These are phyloP conservation scores for Fonsecaea erecta DNA, from an alignment of 2,329 filamentous ascomycete genomes.

Conservation along the genomic window DNA sequence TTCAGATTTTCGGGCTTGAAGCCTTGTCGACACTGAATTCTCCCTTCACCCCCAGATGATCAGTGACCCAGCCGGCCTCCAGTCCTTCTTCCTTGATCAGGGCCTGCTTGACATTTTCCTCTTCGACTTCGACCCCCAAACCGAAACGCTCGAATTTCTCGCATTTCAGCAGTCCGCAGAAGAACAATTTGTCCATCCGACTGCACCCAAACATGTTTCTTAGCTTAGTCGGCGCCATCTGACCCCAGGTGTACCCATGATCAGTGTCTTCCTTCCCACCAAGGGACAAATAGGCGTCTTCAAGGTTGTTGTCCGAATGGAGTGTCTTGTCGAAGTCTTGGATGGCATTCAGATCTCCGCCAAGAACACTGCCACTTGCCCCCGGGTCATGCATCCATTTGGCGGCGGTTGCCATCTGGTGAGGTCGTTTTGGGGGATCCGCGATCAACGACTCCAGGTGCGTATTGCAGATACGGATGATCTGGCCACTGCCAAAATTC, in stretches of 20 bases:
- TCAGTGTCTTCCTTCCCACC: conserved; percentile 58
- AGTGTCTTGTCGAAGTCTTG: conserved; percentile 58
- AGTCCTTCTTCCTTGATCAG: conserved; percentile 33
- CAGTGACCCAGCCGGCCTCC: conserved; percentile 37
- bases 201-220: conserved; percentile 55
- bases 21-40: conserved; percentile 29
- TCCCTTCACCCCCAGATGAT: conserved; percentile 36
- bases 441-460: conserved; percentile 62
- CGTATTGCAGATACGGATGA: conserved; percentile 59
- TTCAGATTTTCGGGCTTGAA: conserved; percentile 17
- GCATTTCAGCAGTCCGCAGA: conserved; percentile 55
- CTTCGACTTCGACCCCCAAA: conserved; percentile 48
- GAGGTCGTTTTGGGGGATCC: conserved; percentile 55
- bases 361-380: conserved; percentile 49
- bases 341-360: conserved; percentile 65
- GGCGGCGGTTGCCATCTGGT: conserved; percentile 54
- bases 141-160: conserved; percentile 56
- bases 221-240: conserved; percentile 53
- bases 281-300: conserved; percentile 59
- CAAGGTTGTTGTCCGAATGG: conserved; percentile 54
- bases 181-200: conserved; percentile 62
- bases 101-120: conserved; percentile 32
- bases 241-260: conserved; percentile 63
- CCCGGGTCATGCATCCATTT: conserved; percentile 47
- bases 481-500: conserved; percentile 33